Percentiles rank a stretch among this genome's conserved stretches.
phyloP scores from a whole-genome alignment of 257 asterid species.

The Datura wrightii region DNA sequence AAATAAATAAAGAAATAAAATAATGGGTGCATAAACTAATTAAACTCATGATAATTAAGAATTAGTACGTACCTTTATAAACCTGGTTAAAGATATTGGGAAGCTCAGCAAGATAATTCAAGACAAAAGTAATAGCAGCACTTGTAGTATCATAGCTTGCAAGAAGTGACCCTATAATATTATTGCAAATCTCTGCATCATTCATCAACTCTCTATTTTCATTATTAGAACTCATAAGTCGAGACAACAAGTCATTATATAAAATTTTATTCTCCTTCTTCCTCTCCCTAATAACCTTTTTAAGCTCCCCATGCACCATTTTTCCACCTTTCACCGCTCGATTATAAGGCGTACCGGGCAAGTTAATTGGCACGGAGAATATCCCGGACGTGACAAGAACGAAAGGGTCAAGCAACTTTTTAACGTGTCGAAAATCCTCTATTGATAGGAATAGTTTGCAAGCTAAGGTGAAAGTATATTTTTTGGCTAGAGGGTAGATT shows the following conservation, averaged over 20 bases:
- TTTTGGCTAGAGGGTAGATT: background rate
- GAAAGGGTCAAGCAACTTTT: conserved; percentile 32
- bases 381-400: conserved; percentile 21
- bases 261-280: background rate
- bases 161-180: background rate
- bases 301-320: conserved; percentile 25
- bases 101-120: conserved; percentile 37
- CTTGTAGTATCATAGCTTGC: conserved; percentile 37
- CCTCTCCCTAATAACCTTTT: conserved; percentile 28
- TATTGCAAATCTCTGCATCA: conserved; percentile 30
- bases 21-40: no score
- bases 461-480: conserved; percentile 12
- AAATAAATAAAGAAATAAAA: no score
- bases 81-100: conserved; percentile 30
- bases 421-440: conserved; percentile 20
- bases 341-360: conserved; percentile 30
- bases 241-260: conserved; percentile 29
- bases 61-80: conserved; percentile 27
- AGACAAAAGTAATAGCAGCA: conserved; percentile 23
- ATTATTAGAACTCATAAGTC: conserved; percentile 24
- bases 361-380: conserved; percentile 35
- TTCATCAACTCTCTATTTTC: conserved; percentile 21
- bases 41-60: background rate
- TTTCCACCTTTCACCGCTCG: conserved; percentile 22
- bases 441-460: conserved; percentile 27